A percentile compares a stretch with the other conserved stretches of the same genome.
These are phyloP conservation scores for Dioszegia crocea DNA, from an alignment of 768 basidiomycete species.

Conservation along the genomic window DNA sequence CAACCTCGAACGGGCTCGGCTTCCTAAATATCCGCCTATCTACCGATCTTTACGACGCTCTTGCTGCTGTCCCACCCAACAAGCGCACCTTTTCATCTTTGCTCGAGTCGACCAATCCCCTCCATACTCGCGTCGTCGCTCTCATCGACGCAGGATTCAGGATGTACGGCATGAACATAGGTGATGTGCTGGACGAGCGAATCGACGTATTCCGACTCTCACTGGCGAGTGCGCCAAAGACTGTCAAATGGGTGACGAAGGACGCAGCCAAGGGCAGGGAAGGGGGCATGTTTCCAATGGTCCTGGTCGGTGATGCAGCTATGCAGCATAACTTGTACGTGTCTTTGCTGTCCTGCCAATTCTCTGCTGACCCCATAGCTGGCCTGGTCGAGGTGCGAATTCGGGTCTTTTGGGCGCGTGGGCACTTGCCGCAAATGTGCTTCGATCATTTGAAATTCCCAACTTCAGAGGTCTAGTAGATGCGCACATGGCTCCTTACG, in stretches of 20 bases:
- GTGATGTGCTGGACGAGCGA: conserved; percentile 1
- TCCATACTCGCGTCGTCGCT: conserved; percentile 1
- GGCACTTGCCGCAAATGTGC: conserved; percentile 7
- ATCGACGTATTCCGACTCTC: conserved; percentile 7
- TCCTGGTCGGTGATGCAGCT: conserved; percentile 4
- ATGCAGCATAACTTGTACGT: conserved; percentile 10
- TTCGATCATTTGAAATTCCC: conserved; percentile 6
- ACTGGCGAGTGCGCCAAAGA: conserved; percentile 1
- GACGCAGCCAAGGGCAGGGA: not conserved
- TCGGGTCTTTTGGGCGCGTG: conserved; percentile 2
- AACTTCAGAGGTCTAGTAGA: conserved; percentile 7
- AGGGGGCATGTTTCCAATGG: conserved; percentile 6
- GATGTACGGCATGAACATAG: conserved; percentile 9
- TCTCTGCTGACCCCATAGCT: not conserved
- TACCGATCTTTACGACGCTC: conserved; percentile 7
- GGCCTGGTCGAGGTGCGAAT: conserved; percentile 6
- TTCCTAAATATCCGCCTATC: conserved; percentile 7
- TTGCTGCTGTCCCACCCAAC: not conserved
- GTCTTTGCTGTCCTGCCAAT: not conserved
- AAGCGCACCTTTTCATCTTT: not conserved
- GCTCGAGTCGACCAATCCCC: conserved; percentile 2
- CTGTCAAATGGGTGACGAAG: conserved; percentile 3
- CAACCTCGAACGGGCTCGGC: conserved; percentile 7
- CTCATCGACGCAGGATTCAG: conserved; percentile 7
- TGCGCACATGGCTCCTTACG: conserved; percentile 3